These are phyloP conservation scores for Polysphondylium violaceum DNA, from an alignment of 78 protist genomes.

Conservation along the genomic window DNA sequence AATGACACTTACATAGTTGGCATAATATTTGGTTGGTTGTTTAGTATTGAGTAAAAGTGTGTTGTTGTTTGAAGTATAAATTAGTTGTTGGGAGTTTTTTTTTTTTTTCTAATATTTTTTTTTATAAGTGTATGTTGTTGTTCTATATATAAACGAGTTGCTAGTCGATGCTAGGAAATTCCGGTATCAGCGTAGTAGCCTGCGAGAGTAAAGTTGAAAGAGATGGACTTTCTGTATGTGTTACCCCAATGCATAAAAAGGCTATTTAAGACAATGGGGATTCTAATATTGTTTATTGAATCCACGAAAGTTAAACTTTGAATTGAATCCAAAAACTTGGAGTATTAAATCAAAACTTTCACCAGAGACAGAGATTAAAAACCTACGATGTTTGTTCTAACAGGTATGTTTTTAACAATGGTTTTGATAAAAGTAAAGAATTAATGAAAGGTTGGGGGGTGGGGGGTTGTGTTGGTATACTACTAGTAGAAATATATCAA, in stretches of 20 bases:
- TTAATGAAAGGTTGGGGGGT: too few relatives aligned
- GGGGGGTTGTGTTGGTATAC: too few relatives aligned
- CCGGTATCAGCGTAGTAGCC: slow-evolving; percentile 66
- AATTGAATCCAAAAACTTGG: neutral
- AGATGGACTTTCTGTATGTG: slow-evolving; percentile 30
- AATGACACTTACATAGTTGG: neutral
- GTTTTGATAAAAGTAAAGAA: too few relatives aligned
- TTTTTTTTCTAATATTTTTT: neutral
- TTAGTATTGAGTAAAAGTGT: neutral
- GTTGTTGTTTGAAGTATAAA: neutral
- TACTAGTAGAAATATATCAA: too few relatives aligned
- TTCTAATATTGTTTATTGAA: slow-evolving; percentile 37
- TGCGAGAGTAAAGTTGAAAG: slow-evolving; percentile 74
- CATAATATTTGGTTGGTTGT: neutral
- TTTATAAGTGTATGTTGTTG: neutral
- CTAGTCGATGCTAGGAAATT: slow-evolving; percentile 67
- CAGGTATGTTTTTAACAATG: too few relatives aligned
- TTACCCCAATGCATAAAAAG: slow-evolving; percentile 57
- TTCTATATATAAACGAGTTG: slow-evolving; percentile 5
- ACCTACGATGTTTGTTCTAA: too few relatives aligned
- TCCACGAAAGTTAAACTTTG: slow-evolving; percentile 65
- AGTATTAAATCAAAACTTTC: too few relatives aligned
- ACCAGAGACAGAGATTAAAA: too few relatives aligned
- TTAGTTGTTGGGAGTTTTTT: neutral
- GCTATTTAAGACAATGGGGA: slow-evolving; percentile 23